phyloP scores from a whole-genome alignment of 1,284 basidiomycete species.

The Tausonia pullulans region DNA sequence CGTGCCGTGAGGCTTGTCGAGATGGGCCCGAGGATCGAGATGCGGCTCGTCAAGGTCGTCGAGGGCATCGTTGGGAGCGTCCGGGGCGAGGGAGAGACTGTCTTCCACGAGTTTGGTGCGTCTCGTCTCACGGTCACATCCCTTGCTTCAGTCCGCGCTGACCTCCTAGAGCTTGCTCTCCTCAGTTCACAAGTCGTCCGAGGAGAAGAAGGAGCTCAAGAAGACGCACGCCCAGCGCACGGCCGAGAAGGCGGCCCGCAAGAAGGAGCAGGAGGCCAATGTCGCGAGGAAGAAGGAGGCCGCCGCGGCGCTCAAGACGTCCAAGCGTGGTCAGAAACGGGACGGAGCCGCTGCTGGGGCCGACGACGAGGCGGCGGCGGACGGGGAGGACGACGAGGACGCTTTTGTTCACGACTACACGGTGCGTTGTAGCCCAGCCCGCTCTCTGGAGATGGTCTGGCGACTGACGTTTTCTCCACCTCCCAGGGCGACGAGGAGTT shows the following conservation, averaged over 20 bases:
- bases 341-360: background rate
- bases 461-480: no score
- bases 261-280: slow-evolving; percentile 79
- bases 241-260: slow-evolving; percentile 58
- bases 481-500: slow-evolving; percentile 10
- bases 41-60: slow-evolving; percentile 83
- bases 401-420: background rate
- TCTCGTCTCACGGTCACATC: slow-evolving; percentile 14
- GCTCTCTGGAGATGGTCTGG: no score
- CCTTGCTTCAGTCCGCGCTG: background rate
- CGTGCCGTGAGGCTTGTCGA: slow-evolving; percentile 87
- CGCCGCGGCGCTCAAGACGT: slow-evolving; percentile 25
- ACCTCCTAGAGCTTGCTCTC: slow-evolving; percentile 11
- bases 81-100: slow-evolving; percentile 43
- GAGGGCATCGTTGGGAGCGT: slow-evolving; percentile 71
- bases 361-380: slow-evolving; percentile 3
- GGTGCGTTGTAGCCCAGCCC: no score
- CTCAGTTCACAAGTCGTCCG: slow-evolving; percentile 70
- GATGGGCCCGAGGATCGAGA: slow-evolving; percentile 89
- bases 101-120: slow-evolving; percentile 83
- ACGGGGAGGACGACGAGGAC: slow-evolving; percentile 6
- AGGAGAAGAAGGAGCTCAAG: slow-evolving; percentile 54
- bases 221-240: slow-evolving; percentile 63
- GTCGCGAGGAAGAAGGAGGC: slow-evolving; percentile 62
- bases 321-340: slow-evolving; percentile 19